A percentile compares a stretch with the other conserved stretches of the same genome.
These are phyloP conservation scores for Phenoliferia sp. DNA, from an alignment of 1,284 basidiomycete species.

Conservation along the genomic window DNA sequence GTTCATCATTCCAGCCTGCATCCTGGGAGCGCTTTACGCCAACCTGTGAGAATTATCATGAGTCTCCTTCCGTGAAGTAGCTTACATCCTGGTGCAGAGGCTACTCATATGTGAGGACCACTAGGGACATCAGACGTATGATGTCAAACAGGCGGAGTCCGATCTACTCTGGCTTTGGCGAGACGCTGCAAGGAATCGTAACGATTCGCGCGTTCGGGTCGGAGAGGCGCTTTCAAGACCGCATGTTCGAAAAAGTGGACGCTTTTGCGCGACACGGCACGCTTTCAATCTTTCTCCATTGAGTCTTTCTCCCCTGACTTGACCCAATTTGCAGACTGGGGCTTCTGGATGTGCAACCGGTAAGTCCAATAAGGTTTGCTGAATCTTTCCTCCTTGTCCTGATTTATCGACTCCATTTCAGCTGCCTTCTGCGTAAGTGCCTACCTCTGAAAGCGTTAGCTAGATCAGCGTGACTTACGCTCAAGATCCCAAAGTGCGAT, in stretches of 20 bases:
- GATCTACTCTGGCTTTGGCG: constrained; percentile 68
- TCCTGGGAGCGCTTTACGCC: not conserved
- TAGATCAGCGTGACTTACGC: not conserved
- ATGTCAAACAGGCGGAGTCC: constrained; percentile 84
- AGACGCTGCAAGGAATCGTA: constrained; percentile 74
- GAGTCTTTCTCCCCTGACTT: constrained; percentile 46
- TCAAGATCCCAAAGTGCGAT: not conserved
- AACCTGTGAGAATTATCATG: not conserved
- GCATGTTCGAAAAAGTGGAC: not conserved
- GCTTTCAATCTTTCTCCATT: no score
- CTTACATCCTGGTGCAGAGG: not conserved
- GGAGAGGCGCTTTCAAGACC: constrained; percentile 45
- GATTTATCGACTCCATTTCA: no score
- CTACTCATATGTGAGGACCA: constrained; percentile 43
- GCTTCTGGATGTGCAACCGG: not conserved
- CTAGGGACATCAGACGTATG: constrained; percentile 64
- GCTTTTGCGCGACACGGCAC: not conserved
- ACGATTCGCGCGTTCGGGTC: constrained; percentile 79
- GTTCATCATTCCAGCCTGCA: not conserved
- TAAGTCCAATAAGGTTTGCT: not conserved
- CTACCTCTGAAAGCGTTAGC: not conserved
- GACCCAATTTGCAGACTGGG: constrained; percentile 43
- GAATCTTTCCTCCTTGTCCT: no score
- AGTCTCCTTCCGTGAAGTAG: no score
- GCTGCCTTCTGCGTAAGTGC: not conserved